phyloP scores from a whole-genome alignment of 805 yeast genomes.

The Candida tibetensis region DNA sequence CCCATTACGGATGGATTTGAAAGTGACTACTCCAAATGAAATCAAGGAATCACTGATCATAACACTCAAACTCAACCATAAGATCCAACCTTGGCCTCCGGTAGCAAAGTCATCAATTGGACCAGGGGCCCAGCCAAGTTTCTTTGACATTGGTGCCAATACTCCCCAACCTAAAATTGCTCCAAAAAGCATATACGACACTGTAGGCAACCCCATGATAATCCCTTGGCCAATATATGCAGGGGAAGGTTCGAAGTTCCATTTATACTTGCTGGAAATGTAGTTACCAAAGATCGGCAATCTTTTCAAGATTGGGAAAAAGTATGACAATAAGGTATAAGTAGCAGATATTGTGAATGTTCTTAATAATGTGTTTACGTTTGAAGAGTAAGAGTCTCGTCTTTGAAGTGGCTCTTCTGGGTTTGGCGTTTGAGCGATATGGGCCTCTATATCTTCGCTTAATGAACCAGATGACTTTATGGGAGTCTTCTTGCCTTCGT shows the following conservation, averaged over 20 bases:
- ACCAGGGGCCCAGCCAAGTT: conserved; percentile 84
- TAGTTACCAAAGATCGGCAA: conserved; percentile 74
- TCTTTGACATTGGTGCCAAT: conserved; percentile 75
- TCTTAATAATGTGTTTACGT: conserved; percentile 53
- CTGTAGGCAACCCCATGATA: conserved; percentile 93
- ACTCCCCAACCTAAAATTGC: conserved; percentile 89
- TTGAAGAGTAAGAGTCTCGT: conserved; percentile 41
- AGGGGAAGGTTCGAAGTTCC: conserved; percentile 95
- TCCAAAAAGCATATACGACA: conserved; percentile 87
- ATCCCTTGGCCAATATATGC: conserved; percentile 98
- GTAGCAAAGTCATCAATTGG: conserved; percentile 87
- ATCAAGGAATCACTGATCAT: conserved; percentile 92
- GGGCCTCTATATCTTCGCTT: conserved; percentile 7
- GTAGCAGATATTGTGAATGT: conserved; percentile 70
- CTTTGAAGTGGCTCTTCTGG: neutral
- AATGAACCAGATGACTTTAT: conserved; percentile 1
- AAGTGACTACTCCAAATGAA: conserved; percentile 64
- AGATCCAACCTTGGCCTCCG: conserved; percentile 96
- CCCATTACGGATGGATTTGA: conserved; percentile 34
- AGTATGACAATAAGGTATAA: conserved; percentile 71
- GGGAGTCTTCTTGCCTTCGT: conserved; percentile 5
- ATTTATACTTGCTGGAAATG: conserved; percentile 62
- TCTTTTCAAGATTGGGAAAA: conserved; percentile 63
- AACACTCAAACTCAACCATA: conserved; percentile 89
- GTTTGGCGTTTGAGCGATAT: conserved; percentile 4